Base-by-base conservation (phyloP, 257 asterid species). In the Ocimum tenuiflorum region DNA sequence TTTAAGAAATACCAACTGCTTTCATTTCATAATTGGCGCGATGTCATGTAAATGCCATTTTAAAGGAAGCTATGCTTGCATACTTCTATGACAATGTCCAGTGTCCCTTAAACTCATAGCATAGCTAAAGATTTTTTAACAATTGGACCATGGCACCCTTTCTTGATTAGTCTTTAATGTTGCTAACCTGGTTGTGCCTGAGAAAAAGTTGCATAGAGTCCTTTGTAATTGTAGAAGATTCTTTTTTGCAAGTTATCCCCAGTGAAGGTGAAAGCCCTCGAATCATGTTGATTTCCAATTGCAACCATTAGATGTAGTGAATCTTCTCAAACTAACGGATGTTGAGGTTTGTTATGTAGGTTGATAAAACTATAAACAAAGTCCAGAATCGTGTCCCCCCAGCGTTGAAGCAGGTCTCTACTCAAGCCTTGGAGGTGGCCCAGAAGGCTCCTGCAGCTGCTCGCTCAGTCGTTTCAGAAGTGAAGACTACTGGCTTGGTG, bases 381-480 rank as follows among this genome's bases (percentile, higher is more conserved):
- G 80, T 92, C 19, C 92, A 91, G 76, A 73, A 68, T 11, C 78
- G 54, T 10, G 89, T 89, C 3, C 94, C 97, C 27, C 84, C 86
- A 4, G 51, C 80, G 11, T 73, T 92, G 41, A 88, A 72, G 85
- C 87, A 83, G 69, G 85, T 68, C 0, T 83, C 87, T 3, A 46
- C 68, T 41, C 85, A 72, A 39, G 96, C 88, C 33, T 38, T 75
- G 11, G 85, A 76, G 17, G 80, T 76, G 0, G 94, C 89, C 4
- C 94, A 80, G 66, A 79, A 49, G 45, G 97, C 96, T 31, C 95
- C 95, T 6, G 83, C 75, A 0, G 76, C 82, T 12, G 96, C 90
- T 49, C 88, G 88, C 0, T 65, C 90, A 2, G 95, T 87, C 20
- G 73, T 87, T 24, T 46, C 85, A 6, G 96, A 87, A 31, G 88